Evolutionary conservation across 2,329 filamentous ascomycete species (phyloP).

Genomic region (Sporothrix variecibatus): DNA sequence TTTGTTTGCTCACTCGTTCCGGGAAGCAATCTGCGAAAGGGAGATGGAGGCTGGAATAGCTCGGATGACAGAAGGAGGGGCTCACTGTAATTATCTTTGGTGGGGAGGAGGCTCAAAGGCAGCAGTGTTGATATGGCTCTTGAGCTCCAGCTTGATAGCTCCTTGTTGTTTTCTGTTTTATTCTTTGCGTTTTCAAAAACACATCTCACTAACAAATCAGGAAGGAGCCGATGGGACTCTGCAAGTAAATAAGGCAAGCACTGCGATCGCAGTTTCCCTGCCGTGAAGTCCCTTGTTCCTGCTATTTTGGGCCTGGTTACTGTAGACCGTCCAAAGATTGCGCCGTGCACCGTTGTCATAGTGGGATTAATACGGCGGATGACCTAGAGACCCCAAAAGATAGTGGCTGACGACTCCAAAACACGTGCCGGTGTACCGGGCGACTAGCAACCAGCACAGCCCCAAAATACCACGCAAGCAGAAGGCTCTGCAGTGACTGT

Average conservation of each 20-base stretch:
- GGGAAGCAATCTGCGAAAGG: background rate
- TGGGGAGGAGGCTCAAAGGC: background rate
- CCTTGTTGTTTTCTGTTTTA: background rate
- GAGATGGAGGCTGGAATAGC: background rate
- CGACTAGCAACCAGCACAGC: conserved; percentile 21
- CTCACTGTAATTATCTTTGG: background rate
- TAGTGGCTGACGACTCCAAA: conserved; percentile 10
- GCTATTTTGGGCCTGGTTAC: background rate
- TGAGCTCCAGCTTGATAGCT: background rate
- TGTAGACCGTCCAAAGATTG: background rate
- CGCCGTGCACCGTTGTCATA: background rate
- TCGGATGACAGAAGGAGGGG: conserved; percentile 1
- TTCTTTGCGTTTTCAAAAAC: background rate
- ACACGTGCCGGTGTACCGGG: conserved; percentile 18
- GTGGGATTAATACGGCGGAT: background rate
- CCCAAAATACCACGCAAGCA: conserved; percentile 24
- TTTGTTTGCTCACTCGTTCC: background rate
- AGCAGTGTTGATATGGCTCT: background rate
- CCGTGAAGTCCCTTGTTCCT: background rate
- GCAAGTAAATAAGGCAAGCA: conserved; percentile 11
- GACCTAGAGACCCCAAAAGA: background rate
- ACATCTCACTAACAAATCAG: background rate
- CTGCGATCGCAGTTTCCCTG: background rate
- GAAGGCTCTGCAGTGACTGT: conserved; percentile 5
- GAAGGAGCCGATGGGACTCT: background rate